Evolutionary conservation across 441 rosid genomes (phyloP), one percentile per base, ranked within the genome.

Genomic region (Arabidopsis lyrata): DNA sequence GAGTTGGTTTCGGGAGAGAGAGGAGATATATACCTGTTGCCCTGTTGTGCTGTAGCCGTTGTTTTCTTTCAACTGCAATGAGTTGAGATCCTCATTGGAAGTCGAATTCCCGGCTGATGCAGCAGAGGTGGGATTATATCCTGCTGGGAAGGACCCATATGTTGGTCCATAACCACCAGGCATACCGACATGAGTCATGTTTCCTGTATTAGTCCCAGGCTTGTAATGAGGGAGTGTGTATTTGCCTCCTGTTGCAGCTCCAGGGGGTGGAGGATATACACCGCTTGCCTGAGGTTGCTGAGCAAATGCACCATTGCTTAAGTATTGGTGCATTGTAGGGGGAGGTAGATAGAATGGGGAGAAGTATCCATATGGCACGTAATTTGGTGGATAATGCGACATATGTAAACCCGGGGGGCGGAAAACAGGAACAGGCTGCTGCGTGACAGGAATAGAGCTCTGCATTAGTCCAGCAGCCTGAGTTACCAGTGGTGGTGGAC

Each of bases 371-470:
- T 90, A 94, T 38, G 93, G 92, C 70, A 94, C 74, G 81, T 84
- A 95, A 61, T 90, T 94, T 72, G 95, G 94, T 55, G 95, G 93
- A 80, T 82, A 95, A 81, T 86, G 99, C 31, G 99, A 78, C 72
- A 90, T 68, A 52, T 92, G 99, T 83, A 94, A 78, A 34, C 95
- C 70, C 27, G 97, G 92, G 14, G 97, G 87, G 10, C 97, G 89
- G 77, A 87, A 89, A 27, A 89, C 89, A 39, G 94, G 91, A 36
- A 89, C 83, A 77, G 92, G 92, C 76, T 90, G 97, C 78, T 95
- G 99, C 59, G 90, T 83, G 72, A 80, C 83, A 70, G 97, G 73
- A 32, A 93, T 75, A 67, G 98, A 90, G 81, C 87, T 91, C 77
- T 92, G 99, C 94, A 88, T 81, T 57, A 82, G 78, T 62, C 94